phyloP scores from a whole-genome alignment of 306 rosid genomes.

The Cucurbita argyrosperma region DNA sequence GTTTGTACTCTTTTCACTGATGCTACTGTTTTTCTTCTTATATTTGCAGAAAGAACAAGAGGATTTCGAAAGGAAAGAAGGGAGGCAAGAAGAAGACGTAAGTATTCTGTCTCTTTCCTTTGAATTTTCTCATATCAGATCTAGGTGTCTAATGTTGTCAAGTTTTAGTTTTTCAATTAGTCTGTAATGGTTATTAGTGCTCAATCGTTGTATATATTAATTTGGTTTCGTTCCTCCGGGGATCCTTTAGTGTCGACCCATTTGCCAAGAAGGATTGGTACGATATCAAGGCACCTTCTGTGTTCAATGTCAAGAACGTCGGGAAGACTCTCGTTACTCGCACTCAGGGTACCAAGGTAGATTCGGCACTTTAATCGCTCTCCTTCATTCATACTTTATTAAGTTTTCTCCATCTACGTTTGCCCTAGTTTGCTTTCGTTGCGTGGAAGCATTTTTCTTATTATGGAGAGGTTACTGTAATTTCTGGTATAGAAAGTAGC shows the following conservation, averaged over 20 bases:
- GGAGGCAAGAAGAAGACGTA: constrained; percentile 99
- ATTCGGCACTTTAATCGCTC: neutral
- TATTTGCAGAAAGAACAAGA: constrained; percentile 58
- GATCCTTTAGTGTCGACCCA: constrained; percentile 54
- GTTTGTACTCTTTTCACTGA: neutral
- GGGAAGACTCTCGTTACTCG: constrained; percentile 88
- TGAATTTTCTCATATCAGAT: neutral
- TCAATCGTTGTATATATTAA: neutral
- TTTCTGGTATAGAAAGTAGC: neutral
- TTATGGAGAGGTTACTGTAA: neutral
- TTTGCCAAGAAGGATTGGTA: constrained; percentile 98
- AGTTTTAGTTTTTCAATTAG: neutral
- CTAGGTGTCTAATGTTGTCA: neutral
- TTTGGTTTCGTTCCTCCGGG: neutral
- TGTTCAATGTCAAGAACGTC: constrained; percentile 49
- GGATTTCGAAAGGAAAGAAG: constrained; percentile 92
- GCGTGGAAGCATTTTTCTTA: neutral
- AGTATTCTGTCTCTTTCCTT: neutral
- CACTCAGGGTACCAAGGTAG: constrained; percentile 94
- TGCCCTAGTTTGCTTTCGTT: neutral
- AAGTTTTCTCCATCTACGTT: neutral
- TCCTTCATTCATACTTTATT: neutral
- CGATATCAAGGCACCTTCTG: constrained; percentile 79
- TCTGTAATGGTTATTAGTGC: neutral
- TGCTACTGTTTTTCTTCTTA: neutral